Percentiles rank a stretch among this genome's conserved stretches.
Conservation (phyloP, 2,329 filamentous ascomycete genomes). For the Venturiaceae sp. region DNA sequence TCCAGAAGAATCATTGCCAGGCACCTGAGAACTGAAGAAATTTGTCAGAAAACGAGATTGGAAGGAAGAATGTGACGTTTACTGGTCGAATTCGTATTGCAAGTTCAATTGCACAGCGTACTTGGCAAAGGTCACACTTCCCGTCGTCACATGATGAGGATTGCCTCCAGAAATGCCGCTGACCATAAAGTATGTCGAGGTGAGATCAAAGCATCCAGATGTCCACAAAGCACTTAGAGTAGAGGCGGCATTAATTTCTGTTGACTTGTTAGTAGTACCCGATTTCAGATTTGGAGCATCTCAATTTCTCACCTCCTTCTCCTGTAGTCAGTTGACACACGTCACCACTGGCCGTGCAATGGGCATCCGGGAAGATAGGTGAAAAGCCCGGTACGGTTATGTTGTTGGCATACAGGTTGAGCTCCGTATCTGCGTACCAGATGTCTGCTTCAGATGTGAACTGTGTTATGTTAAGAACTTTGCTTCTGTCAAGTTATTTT, state of each 20-base stretch:
- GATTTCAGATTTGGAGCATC: too few relatives aligned
- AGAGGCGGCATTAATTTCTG: slow-evolving; percentile 64
- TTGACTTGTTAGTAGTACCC: background rate
- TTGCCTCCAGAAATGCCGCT: slow-evolving; percentile 65
- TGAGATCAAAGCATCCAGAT: slow-evolving; percentile 53
- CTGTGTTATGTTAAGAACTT: background rate
- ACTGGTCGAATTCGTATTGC: slow-evolving; percentile 65
- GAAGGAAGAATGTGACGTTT: too few relatives aligned
- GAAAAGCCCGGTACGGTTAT: slow-evolving; percentile 54
- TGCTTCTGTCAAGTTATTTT: background rate
- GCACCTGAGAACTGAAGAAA: slow-evolving; percentile 39
- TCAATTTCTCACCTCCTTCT: slow-evolving; percentile 30
- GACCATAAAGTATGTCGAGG: slow-evolving; percentile 59
- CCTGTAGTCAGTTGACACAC: slow-evolving; percentile 63
- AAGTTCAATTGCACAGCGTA: slow-evolving; percentile 66
- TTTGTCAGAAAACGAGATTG: too few relatives aligned
- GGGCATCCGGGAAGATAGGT: slow-evolving; percentile 53
- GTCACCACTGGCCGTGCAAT: slow-evolving; percentile 50
- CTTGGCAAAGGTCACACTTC: slow-evolving; percentile 55
- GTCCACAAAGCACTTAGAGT: slow-evolving; percentile 54
- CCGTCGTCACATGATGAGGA: slow-evolving; percentile 56
- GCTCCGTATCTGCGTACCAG: background rate
- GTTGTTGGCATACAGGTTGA: slow-evolving; percentile 24
- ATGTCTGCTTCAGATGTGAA: background rate
- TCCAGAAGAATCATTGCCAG: slow-evolving; percentile 53